phyloP scores from a whole-genome alignment of 805 yeast genomes.

The Cyberlindnera galapagoensis region DNA sequence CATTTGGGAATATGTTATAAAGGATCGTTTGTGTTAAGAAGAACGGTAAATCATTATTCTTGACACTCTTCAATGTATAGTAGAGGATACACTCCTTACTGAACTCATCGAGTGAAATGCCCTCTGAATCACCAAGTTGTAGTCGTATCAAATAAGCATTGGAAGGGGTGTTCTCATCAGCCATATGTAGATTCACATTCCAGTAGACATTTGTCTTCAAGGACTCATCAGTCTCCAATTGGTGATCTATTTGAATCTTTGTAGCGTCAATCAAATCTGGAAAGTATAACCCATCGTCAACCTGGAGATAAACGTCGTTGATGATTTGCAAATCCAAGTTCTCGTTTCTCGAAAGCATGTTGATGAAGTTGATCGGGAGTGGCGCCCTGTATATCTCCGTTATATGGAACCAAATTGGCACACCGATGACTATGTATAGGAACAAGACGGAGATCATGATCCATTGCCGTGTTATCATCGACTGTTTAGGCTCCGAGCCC shows the following conservation, averaged over 20 bases:
- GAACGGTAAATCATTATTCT: constrained; percentile 57
- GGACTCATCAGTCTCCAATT: constrained; percentile 24
- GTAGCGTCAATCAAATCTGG: constrained; percentile 64
- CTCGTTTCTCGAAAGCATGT: constrained; percentile 30
- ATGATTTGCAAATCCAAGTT: constrained; percentile 35
- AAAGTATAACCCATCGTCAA: constrained; percentile 40
- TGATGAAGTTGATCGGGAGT: constrained; percentile 31
- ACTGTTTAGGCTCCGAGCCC: constrained; percentile 16
- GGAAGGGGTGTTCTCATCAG: constrained; percentile 14
- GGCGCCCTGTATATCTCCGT: constrained; percentile 37
- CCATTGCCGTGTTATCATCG: constrained; percentile 19
- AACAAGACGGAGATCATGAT: constrained; percentile 16
- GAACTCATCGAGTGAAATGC: constrained; percentile 37
- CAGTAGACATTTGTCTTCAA: constrained; percentile 27
- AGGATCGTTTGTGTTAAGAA: constrained; percentile 47
- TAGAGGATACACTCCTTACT: constrained; percentile 33
- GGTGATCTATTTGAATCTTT: constrained; percentile 38
- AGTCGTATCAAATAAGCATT: constrained; percentile 31
- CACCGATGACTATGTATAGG: constrained; percentile 29
- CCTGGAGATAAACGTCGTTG: constrained; percentile 37
- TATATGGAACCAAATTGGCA: constrained; percentile 36
- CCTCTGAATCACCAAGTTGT: constrained; percentile 34
- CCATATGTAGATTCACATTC: constrained; percentile 26
- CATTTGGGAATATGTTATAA: constrained; percentile 39
- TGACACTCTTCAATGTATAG: constrained; percentile 39